These are phyloP conservation scores for Phascolomyces articulosus DNA, from an alignment of 371 early-diverging fungal genomes.

Conservation along the genomic window DNA sequence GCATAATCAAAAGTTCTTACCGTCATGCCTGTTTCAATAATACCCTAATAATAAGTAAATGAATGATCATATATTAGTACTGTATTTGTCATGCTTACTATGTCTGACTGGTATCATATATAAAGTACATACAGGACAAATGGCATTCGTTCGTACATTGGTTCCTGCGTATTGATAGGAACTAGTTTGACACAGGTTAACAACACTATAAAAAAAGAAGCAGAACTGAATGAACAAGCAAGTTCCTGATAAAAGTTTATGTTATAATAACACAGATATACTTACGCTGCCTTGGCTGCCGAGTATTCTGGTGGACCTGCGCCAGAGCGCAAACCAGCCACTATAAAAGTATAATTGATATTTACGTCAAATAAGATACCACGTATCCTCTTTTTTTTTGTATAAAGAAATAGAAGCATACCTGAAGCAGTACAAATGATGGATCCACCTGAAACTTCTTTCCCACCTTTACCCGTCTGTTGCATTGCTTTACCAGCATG, in stretches of 20 bases:
- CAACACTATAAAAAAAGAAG: conserved; percentile 32
- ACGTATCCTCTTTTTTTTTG: background rate
- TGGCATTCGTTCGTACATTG: conserved; percentile 56
- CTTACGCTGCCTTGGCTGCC: conserved; percentile 52
- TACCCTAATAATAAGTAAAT: conserved; percentile 29
- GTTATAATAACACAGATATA: background rate
- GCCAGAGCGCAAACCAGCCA: conserved; percentile 48
- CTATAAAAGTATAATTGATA: conserved; percentile 16
- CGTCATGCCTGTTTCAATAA: conserved; percentile 63
- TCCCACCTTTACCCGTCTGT: conserved; percentile 34
- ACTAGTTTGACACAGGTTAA: conserved; percentile 52
- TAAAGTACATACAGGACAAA: conserved; percentile 59
- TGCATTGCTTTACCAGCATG: conserved; percentile 39
- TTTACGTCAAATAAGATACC: background rate
- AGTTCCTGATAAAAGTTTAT: background rate
- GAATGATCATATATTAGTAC: background rate
- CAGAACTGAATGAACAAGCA: background rate
- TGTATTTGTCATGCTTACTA: too few relatives aligned
- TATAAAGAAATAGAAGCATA: conserved; percentile 5
- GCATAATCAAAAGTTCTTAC: conserved; percentile 52
- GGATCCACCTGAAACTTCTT: conserved; percentile 38
- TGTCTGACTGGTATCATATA: too few relatives aligned
- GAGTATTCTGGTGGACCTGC: conserved; percentile 45
- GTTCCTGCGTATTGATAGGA: conserved; percentile 50
- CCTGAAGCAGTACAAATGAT: conserved; percentile 50